A percentile compares a stretch with the other conserved stretches of the same genome.
Conservation (phyloP, 2,329 filamentous ascomycete species). For the Verticillium longisporum region DNA sequence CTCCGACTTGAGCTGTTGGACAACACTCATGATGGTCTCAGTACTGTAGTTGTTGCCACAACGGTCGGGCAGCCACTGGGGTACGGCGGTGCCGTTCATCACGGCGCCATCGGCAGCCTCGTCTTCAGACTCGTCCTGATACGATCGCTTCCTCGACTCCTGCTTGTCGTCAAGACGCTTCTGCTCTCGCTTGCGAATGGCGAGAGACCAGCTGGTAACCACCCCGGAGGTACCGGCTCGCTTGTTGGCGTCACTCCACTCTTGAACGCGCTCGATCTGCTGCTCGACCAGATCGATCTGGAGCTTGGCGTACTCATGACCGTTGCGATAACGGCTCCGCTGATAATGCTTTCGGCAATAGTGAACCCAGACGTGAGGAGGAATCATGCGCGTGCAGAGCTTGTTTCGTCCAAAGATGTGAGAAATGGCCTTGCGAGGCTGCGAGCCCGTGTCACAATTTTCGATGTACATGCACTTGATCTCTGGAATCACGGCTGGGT, state of each 20-base stretch:
- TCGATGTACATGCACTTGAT: conserved; percentile 46
- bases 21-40: conserved; percentile 37
- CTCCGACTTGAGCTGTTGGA: conserved; percentile 35
- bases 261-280: conserved; percentile 56
- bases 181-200: conserved; percentile 58
- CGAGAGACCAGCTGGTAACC: conserved; percentile 54
- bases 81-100: conserved; percentile 33
- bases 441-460: conserved; percentile 52
- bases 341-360: conserved; percentile 82
- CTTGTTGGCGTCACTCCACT: conserved; percentile 51
- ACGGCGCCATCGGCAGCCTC: conserved; percentile 23
- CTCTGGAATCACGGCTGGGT: conserved; percentile 5
- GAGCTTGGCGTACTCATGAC: conserved; percentile 49
- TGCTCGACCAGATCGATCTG: conserved; percentile 59
- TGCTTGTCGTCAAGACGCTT: conserved; percentile 41
- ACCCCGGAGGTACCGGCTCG: conserved; percentile 29
- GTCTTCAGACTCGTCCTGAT: conserved; percentile 17
- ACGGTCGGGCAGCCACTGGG: conserved; percentile 40
- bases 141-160: conserved; percentile 22
- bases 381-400: conserved; percentile 64
- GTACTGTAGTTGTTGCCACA: conserved; percentile 42
- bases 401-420: conserved; percentile 84
- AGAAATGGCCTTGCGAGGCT: conserved; percentile 68
- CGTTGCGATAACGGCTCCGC: conserved; percentile 62
- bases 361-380: conserved; percentile 63